Evolutionary conservation across 164 flowering plant species (phyloP), one percentile per base, ranked within the genome.

Genomic region (Magnolia officinalis): DNA sequence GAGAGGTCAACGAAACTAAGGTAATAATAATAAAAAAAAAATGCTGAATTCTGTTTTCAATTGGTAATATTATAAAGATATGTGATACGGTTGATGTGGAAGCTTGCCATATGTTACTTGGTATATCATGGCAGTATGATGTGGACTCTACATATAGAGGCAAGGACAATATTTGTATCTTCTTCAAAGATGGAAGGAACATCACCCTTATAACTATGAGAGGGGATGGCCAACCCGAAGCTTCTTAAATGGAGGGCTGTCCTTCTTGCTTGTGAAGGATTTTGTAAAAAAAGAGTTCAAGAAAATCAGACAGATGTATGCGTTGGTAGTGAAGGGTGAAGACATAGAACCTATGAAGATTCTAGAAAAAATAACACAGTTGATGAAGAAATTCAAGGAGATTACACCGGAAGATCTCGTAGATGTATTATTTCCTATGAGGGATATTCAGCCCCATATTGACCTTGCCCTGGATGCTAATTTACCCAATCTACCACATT

Each of bases 111-210:
- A 70, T 70, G 16, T n/a, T 70, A 4, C 50, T 71, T 45, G 75
- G 70, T 0, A 21, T 64, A n/a, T 70, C 71, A 23, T 77, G 75
- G 79, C 63, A 64, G 18, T 77, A 21, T 26, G 79, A 77, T 50
- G 55, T 67, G 10, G 71, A 67, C 20, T 8, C 71, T 6, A 67
- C 16, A 2, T n/a, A 26, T 13, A 6, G 49, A n/a, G 55, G 59
- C 10, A 8, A 19, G 14, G 52, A 45, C 8, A 70, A 70, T 70
- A 49, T n/a, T n/a, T 49, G n/a, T 14, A 19, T 2, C 11, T 50
- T 70, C n/a, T 45, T 45, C 20, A 45, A n/a, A 20, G 21, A 68
- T 8, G 58, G 58, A n/a, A 19, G 1, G 16, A 50, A 70, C 16
- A 16, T 49, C 11, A 50, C 58, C 14, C 52, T 50, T 45, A 21